phyloP scores from a whole-genome alignment of 2,329 filamentous ascomycete genomes.

The Talaromyces atroroseus region DNA sequence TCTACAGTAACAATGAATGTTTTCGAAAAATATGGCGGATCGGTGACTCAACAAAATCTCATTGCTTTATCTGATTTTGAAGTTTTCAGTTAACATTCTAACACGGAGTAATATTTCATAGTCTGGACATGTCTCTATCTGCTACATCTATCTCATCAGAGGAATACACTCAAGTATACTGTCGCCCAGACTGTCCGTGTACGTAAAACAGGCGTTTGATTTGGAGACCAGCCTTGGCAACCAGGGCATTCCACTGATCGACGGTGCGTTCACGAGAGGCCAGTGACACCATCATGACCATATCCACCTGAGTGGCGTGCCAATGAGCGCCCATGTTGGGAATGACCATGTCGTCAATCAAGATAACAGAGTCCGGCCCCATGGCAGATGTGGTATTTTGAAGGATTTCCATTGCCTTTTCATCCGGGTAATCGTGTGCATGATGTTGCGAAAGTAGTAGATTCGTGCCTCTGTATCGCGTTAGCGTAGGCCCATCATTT shows the following conservation, averaged over 20 bases:
- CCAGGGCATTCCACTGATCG: not conserved
- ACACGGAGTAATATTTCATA: no score
- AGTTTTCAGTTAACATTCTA: no score
- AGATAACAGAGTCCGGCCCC: constrained; percentile 29
- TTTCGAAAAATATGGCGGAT: no score
- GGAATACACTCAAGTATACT: not conserved
- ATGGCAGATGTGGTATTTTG: constrained; percentile 29
- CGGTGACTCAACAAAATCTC: no score
- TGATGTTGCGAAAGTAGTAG: constrained; percentile 22
- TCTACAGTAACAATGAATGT: no score
- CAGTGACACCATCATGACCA: not conserved
- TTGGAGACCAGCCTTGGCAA: no score
- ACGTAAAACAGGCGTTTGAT: no score
- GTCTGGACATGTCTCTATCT: no score
- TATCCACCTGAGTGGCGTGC: not conserved
- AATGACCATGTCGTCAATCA: constrained; percentile 43
- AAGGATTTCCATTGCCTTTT: constrained; percentile 15
- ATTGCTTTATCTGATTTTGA: no score
- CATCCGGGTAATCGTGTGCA: constrained; percentile 23
- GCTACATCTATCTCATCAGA: no score
- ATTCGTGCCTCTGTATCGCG: not conserved
- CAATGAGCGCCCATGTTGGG: constrained; percentile 28
- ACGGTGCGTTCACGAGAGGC: not conserved
- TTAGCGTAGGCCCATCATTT: no score
- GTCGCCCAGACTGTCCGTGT: no score